phyloP scores from a whole-genome alignment of 2,329 filamentous ascomycete genomes.

The Alternaria longipes region DNA sequence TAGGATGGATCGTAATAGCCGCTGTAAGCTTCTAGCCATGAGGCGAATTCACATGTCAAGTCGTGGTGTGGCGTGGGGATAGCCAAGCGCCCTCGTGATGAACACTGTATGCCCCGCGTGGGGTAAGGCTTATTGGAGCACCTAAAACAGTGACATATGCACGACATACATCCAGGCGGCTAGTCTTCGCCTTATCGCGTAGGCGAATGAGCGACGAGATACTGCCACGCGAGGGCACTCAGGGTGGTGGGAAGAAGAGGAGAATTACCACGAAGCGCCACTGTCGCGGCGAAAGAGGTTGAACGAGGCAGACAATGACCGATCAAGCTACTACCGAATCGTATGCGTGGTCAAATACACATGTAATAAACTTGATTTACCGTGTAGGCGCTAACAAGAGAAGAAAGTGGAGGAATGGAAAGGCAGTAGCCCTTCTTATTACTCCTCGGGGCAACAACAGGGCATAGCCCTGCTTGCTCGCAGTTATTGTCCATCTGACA shows the following conservation, averaged over 20 bases:
- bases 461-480: neutral
- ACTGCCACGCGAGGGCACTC: neutral
- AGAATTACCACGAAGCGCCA: neutral
- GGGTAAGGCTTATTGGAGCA: neutral
- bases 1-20: neutral
- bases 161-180: neutral
- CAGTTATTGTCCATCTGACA: neutral
- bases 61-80: neutral
- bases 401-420: neutral
- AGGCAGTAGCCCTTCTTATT: neutral
- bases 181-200: neutral
- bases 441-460: neutral
- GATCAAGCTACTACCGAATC: neutral
- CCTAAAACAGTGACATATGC: slow-evolving; percentile 3
- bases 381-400: neutral
- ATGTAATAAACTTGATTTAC: neutral
- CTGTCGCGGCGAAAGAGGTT: neutral
- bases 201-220: neutral
- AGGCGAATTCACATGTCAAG: neutral
- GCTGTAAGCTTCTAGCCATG: neutral
- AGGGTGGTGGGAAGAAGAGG: neutral
- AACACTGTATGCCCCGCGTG: neutral
- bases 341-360: neutral
- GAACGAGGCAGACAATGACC: neutral
- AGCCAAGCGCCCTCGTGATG: slow-evolving; percentile 1